Evolutionary conservation across 345 rosid species (phyloP).

Genomic region (Murraya koenigii): DNA sequence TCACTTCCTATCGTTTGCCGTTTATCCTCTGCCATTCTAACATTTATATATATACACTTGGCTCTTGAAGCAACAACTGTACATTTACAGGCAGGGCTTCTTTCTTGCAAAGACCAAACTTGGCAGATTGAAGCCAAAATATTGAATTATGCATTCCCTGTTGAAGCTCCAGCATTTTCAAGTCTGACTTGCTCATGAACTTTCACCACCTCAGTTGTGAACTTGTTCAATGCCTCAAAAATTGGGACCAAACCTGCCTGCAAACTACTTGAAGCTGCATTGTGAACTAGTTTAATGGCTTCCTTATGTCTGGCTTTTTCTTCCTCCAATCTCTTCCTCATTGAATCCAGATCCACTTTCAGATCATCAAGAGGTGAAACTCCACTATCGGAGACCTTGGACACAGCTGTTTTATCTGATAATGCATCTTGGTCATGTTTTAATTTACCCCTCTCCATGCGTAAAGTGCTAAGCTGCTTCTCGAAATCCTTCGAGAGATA

Average conservation of each 20-base stretch:
- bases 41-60: not conserved
- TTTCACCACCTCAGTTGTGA: slow-evolving; percentile 72
- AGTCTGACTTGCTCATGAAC: slow-evolving; percentile 78
- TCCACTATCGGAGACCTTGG: slow-evolving; percentile 59
- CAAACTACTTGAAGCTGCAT: slow-evolving; percentile 77
- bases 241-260: slow-evolving; percentile 83
- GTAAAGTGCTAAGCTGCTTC: slow-evolving; percentile 55
- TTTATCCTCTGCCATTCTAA: not conserved
- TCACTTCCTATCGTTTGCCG: not conserved
- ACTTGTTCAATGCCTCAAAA: slow-evolving; percentile 74
- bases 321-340: slow-evolving; percentile 72
- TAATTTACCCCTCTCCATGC: slow-evolving; percentile 56
- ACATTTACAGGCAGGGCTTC: slow-evolving; percentile 6
- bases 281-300: slow-evolving; percentile 59
- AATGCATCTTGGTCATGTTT: slow-evolving; percentile 56
- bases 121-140: not conserved
- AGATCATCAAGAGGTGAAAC: slow-evolving; percentile 75
- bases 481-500: slow-evolving; percentile 74
- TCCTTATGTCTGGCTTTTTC: slow-evolving; percentile 78
- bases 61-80: slow-evolving; percentile 19
- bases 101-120: not conserved
- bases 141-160: slow-evolving; percentile 4
- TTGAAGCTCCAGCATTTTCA: slow-evolving; percentile 24
- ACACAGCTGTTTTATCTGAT: slow-evolving; percentile 56
- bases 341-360: slow-evolving; percentile 83